Evolutionary conservation across 2,329 filamentous ascomycete genomes (phyloP).

Genomic region (Phialemoniopsis sp.): DNA sequence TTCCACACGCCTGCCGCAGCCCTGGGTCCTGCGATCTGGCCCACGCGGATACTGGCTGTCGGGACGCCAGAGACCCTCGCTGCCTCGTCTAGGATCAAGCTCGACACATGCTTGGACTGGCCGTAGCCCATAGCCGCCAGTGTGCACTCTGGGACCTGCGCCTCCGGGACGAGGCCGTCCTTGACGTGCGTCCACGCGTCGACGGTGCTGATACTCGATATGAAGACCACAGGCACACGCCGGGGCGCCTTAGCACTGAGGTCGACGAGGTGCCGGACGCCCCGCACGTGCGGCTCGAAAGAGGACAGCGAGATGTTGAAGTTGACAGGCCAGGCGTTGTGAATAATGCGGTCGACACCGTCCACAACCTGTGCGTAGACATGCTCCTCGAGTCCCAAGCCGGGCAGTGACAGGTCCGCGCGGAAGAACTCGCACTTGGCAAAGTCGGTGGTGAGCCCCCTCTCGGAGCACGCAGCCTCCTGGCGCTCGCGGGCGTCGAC

Average conservation of each 20-base stretch:
- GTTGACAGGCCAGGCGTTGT: conserved; percentile 43
- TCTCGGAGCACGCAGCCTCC: conserved; percentile 22
- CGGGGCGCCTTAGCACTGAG: conserved; percentile 26
- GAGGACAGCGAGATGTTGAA: conserved; percentile 41
- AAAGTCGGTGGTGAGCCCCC: conserved; percentile 30
- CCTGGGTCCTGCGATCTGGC: conserved; percentile 35
- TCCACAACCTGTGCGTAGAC: conserved; percentile 26
- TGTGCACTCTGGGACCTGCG: conserved; percentile 21
- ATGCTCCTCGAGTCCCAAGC: conserved; percentile 40
- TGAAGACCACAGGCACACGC: conserved; percentile 29
- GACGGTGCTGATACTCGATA: conserved; percentile 31
- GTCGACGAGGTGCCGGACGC: conserved; percentile 42
- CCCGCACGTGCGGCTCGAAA: conserved; percentile 41
- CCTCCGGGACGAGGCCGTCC: conserved; percentile 25
- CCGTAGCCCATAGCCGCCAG: conserved; percentile 29
- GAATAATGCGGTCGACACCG: conserved; percentile 36
- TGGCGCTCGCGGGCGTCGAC: conserved; percentile 37
- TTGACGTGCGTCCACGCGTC: conserved; percentile 20
- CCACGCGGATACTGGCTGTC: conserved; percentile 32
- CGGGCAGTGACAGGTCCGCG: conserved; percentile 39
- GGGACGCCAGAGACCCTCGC: conserved; percentile 24
- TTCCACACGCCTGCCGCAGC: conserved; percentile 42
- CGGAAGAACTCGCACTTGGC: conserved; percentile 41
- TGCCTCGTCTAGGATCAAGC: conserved; percentile 32
- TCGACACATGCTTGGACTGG: conserved; percentile 29